phyloP scores from a whole-genome alignment of 2,329 filamentous ascomycete genomes.

The Alternaria dauci region DNA sequence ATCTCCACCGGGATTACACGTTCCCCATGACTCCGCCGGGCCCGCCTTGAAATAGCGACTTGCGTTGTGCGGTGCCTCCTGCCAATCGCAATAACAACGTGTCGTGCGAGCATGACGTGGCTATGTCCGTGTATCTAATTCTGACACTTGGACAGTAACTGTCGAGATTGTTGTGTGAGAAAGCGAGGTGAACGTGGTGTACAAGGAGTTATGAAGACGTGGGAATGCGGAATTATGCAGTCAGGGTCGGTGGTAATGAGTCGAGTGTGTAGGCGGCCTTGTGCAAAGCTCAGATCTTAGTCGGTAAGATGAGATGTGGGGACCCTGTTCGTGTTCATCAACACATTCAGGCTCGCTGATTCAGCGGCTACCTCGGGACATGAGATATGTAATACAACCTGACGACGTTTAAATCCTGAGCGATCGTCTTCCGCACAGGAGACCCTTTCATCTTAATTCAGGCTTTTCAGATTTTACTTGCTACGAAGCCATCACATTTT shows the following conservation, averaged over 20 bases:
- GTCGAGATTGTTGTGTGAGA: not conserved
- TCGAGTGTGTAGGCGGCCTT: not conserved
- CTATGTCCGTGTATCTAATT: not conserved
- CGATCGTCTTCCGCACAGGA: not conserved
- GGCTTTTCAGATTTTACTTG: not conserved
- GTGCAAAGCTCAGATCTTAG: not conserved
- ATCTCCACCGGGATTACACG: not conserved
- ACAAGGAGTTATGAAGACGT: not conserved
- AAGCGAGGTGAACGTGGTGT: not conserved
- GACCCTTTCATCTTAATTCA: not conserved
- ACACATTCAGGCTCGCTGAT: not conserved
- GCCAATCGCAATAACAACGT: constrained; percentile 2
- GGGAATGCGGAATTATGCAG: not conserved
- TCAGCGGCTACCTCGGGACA: not conserved
- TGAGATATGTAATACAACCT: not conserved
- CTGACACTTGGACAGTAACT: not conserved
- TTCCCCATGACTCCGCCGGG: not conserved
- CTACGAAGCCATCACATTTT: not conserved
- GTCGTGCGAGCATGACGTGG: not conserved
- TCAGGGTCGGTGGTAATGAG: not conserved
- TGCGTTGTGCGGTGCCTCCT: not conserved
- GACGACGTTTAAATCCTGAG: not conserved
- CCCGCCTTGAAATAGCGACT: constrained; percentile 1
- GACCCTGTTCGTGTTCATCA: not conserved
- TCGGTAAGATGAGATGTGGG: constrained; percentile 3